phyloP scores from a whole-genome alignment of 2,329 filamentous ascomycete species.

The Diaporthe helianthi region DNA sequence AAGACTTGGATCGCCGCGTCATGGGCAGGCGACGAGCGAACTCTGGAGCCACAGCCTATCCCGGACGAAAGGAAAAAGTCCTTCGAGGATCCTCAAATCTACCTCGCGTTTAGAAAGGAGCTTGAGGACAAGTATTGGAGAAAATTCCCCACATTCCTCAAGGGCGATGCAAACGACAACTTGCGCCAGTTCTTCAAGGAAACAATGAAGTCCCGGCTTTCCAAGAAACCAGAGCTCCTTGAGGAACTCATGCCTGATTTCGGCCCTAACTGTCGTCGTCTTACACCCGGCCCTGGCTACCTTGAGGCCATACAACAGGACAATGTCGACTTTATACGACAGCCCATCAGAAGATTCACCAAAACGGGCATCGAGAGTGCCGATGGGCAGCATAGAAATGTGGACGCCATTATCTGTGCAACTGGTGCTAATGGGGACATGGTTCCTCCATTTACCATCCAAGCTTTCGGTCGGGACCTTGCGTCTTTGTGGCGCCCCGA shows the following conservation, averaged over 20 bases:
- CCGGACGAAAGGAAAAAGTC: slow-evolving; percentile 59
- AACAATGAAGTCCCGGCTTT: slow-evolving; percentile 61
- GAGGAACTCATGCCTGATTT: slow-evolving; percentile 67
- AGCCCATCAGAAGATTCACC: slow-evolving; percentile 64
- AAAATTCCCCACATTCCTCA: slow-evolving; percentile 61
- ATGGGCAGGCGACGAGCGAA: slow-evolving; percentile 63
- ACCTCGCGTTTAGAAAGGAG: slow-evolving; percentile 64
- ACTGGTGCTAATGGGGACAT: slow-evolving; percentile 70
- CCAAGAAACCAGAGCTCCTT: slow-evolving; percentile 61
- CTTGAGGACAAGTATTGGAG: slow-evolving; percentile 69
- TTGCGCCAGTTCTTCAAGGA: slow-evolving; percentile 55
- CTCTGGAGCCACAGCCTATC: slow-evolving; percentile 62
- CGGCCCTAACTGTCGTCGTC: slow-evolving; percentile 67
- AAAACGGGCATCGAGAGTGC: slow-evolving; percentile 64
- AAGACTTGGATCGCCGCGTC: slow-evolving; percentile 73
- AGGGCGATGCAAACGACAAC: slow-evolving; percentile 54
- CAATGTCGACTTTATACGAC: slow-evolving; percentile 68
- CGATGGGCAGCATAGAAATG: slow-evolving; percentile 62
- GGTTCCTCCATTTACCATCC: slow-evolving; percentile 66
- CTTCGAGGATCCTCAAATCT: slow-evolving; percentile 66
- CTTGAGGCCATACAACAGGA: slow-evolving; percentile 67
- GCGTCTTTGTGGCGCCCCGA: slow-evolving; percentile 62
- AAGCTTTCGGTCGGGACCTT: slow-evolving; percentile 61
- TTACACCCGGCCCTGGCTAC: slow-evolving; percentile 72
- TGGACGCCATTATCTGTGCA: slow-evolving; percentile 72